Evolutionary conservation across 2,329 filamentous ascomycete species (phyloP).

Genomic region (Cercospora sp.): DNA sequence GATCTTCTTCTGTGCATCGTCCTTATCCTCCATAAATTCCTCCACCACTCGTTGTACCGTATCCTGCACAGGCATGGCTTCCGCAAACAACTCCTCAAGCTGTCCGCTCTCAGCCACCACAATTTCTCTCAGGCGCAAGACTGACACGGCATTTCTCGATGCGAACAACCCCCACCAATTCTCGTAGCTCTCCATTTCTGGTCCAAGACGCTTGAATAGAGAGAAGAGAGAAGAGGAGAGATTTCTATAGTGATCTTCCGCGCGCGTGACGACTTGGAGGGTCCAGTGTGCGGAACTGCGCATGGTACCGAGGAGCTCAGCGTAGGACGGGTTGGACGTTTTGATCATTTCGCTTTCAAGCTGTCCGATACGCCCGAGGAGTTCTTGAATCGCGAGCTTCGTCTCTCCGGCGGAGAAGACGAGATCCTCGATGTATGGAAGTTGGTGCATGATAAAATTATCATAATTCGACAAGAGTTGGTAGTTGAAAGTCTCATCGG

Average conservation of each 20-base stretch:
- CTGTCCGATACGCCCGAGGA: background rate
- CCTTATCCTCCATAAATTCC: background rate
- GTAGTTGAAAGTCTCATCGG: slow-evolving; percentile 4
- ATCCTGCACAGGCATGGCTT: background rate
- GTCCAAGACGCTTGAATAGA: background rate
- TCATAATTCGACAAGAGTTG: slow-evolving; percentile 8
- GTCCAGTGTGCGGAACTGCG: slow-evolving; percentile 11
- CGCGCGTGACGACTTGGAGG: background rate
- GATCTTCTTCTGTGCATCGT: background rate
- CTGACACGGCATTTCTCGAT: background rate
- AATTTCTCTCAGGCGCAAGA: background rate
- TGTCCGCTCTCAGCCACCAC: slow-evolving; percentile 7
- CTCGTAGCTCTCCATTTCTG: slow-evolving; percentile 9
- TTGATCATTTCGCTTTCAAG: slow-evolving; percentile 11
- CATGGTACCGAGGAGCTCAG: background rate
- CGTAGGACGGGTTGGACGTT: background rate
- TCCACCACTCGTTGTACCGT: background rate
- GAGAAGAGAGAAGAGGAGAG: slow-evolving; percentile 3
- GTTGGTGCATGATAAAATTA: slow-evolving; percentile 10
- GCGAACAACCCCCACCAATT: background rate
- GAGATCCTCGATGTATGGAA: background rate
- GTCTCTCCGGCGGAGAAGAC: background rate
- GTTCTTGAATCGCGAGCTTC: background rate
- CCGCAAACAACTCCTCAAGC: background rate
- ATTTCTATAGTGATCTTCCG: slow-evolving; percentile 11